Base-by-base conservation (phyloP, 345 rosid genomes). In the Atalantia buxifolia region DNA sequence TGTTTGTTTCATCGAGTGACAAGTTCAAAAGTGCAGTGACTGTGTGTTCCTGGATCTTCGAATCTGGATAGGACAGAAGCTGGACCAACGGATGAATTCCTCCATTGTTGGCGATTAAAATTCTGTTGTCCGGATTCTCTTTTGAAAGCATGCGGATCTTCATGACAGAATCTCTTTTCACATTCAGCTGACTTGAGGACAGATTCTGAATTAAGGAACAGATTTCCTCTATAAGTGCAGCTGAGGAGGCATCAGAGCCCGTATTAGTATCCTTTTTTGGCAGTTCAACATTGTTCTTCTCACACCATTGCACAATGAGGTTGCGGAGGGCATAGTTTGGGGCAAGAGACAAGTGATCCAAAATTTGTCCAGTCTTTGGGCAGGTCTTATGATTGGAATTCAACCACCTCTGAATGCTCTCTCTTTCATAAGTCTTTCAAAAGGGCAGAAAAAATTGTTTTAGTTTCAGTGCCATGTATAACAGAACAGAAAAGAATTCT, bases 1-100 rank as follows among this genome's bases (percentile, higher is more conserved):
- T 90, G 85, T 89, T 89, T 42, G 81, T 74, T 79, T 89, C 91
- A 24, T 89, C 90, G 24, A 90, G 84, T 22, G 92, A 90, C 77
- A 90, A 72, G 81, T 90, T 90, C 79, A 90, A 81, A 9, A 90
- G 86, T 7, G 91, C 94, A 5, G 94, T 90, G 24, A 89, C 94
- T 1, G 94, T 72, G n/a, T 90, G 91, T 56, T 89, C 94, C 75
- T 86, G 92, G 77, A 88, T 82, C 76, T 81, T 81, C 12, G 82
- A 76, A 36, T 90, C 89, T 3, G 84, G 89, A 74, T 65, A 84
- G 8, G 85, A 82, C 83, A 90, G 57, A 24, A 89, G 89, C 76
- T 84, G 83, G 66, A 90, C 85, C 77, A 89, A 69, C 1, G 77
- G 88, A 9, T 83, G 79, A 83, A 89, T 84, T 61, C 86, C 94